These are phyloP conservation scores for Agaricus subrufescens DNA, from an alignment of 768 basidiomycete species.

Conservation along the genomic window DNA sequence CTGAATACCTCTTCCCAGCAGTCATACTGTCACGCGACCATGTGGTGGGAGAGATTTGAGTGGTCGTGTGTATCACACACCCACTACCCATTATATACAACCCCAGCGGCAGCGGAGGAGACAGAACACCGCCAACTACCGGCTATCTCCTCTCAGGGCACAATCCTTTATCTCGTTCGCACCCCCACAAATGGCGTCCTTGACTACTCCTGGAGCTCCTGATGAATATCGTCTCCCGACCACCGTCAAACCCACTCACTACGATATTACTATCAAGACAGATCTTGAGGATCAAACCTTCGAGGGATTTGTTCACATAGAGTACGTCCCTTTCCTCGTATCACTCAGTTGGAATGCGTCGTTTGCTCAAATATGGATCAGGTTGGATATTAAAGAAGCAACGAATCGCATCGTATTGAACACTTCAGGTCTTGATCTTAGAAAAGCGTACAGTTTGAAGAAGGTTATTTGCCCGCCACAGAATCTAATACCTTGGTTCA, in stretches of 20 bases:
- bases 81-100: too few species aligned
- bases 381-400: constrained; percentile 58
- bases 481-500: not conserved
- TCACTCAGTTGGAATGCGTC: not conserved
- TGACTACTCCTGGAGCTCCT: constrained; percentile 16
- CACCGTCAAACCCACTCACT: constrained; percentile 67
- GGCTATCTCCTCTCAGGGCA: constrained; percentile 1
- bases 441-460: constrained; percentile 35
- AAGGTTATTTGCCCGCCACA: not conserved
- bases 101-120: not conserved
- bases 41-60: too few species aligned
- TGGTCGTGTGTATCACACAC: too few species aligned
- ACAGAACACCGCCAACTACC: constrained; percentile 1
- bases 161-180: not conserved
- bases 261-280: constrained; percentile 74
- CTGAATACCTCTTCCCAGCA: too few species aligned
- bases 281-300: constrained; percentile 78
- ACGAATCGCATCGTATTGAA: constrained; percentile 67
- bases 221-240: constrained; percentile 60
- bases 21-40: too few species aligned
- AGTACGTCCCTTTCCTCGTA: constrained; percentile 33
- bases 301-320: constrained; percentile 69
- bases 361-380: constrained; percentile 19
- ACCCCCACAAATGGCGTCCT: constrained; percentile 21
- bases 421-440: constrained; percentile 52